These are phyloP conservation scores for Aspergillus biplanus DNA, from an alignment of 495 filamentous ascomycete genomes.

Conservation along the genomic window DNA sequence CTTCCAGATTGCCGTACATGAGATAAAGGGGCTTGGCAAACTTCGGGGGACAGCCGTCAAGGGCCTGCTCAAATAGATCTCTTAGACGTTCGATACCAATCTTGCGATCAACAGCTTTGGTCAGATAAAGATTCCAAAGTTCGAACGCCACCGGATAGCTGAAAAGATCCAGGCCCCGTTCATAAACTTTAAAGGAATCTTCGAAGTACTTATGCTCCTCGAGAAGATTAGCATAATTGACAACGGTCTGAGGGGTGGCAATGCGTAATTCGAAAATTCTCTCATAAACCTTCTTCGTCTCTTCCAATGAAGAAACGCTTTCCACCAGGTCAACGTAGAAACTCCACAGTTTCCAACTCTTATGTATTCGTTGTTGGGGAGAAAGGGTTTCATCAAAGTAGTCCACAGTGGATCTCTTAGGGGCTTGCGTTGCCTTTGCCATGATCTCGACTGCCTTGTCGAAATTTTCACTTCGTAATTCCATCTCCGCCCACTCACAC, in stretches of 20 bases:
- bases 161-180: conserved; percentile 95
- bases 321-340: conserved; percentile 99
- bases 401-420: conserved; percentile 92
- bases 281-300: conserved; percentile 93
- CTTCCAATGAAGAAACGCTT: conserved; percentile 86
- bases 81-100: conserved; percentile 92
- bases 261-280: conserved; percentile 98
- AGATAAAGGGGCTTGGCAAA: conserved; percentile 95
- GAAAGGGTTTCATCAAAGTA: conserved; percentile 96
- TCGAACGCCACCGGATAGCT: conserved; percentile 97
- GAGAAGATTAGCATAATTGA: conserved; percentile 96
- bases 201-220: conserved; percentile 97
- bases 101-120: conserved; percentile 93
- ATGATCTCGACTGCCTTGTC: conserved; percentile 93
- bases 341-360: conserved; percentile 99
- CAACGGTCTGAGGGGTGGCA: conserved; percentile 96
- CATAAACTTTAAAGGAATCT: conserved; percentile 96
- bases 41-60: conserved; percentile 92
- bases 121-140: conserved; percentile 97
- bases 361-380: conserved; percentile 95
- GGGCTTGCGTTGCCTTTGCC: conserved; percentile 94
- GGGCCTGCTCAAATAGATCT: conserved; percentile 95
- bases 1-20: conserved; percentile 98
- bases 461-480: conserved; percentile 93
- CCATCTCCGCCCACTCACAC: conserved; percentile 99